Conservation (phyloP, 2,329 filamentous ascomycete species). For the Dendryphion nanum region DNA sequence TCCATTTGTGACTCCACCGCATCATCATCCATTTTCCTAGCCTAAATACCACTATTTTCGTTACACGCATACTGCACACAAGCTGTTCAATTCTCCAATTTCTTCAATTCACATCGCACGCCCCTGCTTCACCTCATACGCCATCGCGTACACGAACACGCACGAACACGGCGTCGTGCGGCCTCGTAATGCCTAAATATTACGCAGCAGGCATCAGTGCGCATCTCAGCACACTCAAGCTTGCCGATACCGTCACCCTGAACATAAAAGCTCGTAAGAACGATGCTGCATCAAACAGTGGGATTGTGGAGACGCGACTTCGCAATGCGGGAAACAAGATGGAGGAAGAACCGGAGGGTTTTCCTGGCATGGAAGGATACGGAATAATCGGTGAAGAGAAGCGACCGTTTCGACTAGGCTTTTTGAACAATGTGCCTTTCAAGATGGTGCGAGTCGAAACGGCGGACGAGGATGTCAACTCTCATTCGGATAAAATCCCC, state of each 20-base stretch:
- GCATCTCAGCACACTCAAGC: conserved; percentile 21
- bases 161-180: too few relatives aligned
- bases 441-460: conserved; percentile 30
- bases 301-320: conserved; percentile 20
- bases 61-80: too few relatives aligned
- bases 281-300: conserved; percentile 17
- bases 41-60: too few relatives aligned
- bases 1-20: too few relatives aligned
- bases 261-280: conserved; percentile 21
- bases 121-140: too few relatives aligned
- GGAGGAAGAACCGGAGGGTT: conserved; percentile 21
- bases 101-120: too few relatives aligned
- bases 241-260: conserved; percentile 25
- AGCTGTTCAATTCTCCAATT: too few relatives aligned
- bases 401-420: conserved; percentile 22
- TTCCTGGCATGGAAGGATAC: too few relatives aligned
- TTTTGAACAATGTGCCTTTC: conserved; percentile 30
- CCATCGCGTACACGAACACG: too few relatives aligned
- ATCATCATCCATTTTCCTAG: too few relatives aligned
- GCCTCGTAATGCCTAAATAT: conserved; percentile 35
- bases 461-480: neutral
- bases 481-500: conserved; percentile 1
- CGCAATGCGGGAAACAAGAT: conserved; percentile 17
- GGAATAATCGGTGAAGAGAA: too few relatives aligned
- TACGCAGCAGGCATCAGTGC: conserved; percentile 24